Base-by-base conservation (phyloP, 331 rosid genomes). In the Spiraea crenata region DNA sequence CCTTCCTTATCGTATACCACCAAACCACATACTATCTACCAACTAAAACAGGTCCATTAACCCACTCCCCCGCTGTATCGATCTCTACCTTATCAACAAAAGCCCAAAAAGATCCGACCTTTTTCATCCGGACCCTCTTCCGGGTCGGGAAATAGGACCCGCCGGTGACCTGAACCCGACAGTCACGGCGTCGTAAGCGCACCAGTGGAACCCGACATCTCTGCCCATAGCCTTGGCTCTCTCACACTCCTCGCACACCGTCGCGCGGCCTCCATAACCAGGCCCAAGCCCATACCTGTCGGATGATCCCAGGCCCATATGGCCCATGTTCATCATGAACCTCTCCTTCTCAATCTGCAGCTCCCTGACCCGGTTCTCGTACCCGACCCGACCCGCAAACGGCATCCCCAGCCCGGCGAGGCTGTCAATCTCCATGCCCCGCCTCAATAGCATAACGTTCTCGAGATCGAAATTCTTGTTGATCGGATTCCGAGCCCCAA, bases 111-210 rank as follows among this genome's bases (percentile, higher is more conserved):
- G n/a, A 19, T 45, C 69, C 39, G 5, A 15, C n/a, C 6, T 15
- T 20, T 47, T 46, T 55, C 74, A 7, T 7, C 71, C 82, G 69
- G 85, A 49, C 11, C 57, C 51, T 62, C 73, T 69, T 3, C 16
- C 45, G 73, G 88, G 86, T 63, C 88, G 86, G 77, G 84, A 67
- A 5, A 86, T 79, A 10, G 88, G 90, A 73, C 88, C 90, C 10
- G 82, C 82, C 5, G 63, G 57, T 0, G 90, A 72, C 70, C 78
- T 73, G 81, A 86, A 83, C 25, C 77, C 79, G 60, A 42, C 10
- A 20, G 74, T 75, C 45, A 86, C 78, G 0, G 74, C 55, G 44
- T 86, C 90, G 71, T 81, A 4, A 16, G 81, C 81, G 81, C 90
- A 86, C 74, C 76, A 64, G 71, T 86, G 88, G 72, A 86, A 83